Evolutionary conservation across 192 early-diverging fungal species (phyloP).

Genomic region (Mortierella alpina): DNA sequence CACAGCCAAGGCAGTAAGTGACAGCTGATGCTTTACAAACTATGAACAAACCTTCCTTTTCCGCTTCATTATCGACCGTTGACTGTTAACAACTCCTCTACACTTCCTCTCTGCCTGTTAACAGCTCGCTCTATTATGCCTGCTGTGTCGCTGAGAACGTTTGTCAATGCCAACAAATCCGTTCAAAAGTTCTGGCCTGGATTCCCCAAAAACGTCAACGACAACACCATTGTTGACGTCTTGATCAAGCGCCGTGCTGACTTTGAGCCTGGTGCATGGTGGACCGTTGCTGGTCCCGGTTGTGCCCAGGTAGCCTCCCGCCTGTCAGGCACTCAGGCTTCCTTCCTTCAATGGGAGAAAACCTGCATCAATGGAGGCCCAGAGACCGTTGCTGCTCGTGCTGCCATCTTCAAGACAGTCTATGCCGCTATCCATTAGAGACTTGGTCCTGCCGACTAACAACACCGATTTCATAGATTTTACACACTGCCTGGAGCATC

Average conservation of each 20-base stretch:
- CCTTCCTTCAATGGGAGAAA: slow-evolving; percentile 34
- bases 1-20: slow-evolving; percentile 42
- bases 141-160: slow-evolving; percentile 28
- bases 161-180: slow-evolving; percentile 42
- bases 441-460: too few species aligned
- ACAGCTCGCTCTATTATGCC: slow-evolving; percentile 49
- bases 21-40: background rate
- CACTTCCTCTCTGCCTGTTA: background rate
- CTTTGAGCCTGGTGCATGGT: slow-evolving; percentile 54
- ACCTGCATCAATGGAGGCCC: slow-evolving; percentile 37
- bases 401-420: slow-evolving; percentile 38
- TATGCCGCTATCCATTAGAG: slow-evolving; percentile 25
- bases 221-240: slow-evolving; percentile 37
- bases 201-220: slow-evolving; percentile 20
- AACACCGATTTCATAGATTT: too few species aligned
- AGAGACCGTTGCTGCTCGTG: slow-evolving; percentile 29
- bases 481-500: too few species aligned
- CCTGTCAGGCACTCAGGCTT: slow-evolving; percentile 12
- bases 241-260: slow-evolving; percentile 40
- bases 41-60: background rate
- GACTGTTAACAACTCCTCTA: background rate
- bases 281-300: slow-evolving; percentile 31
- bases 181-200: slow-evolving; percentile 46
- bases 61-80: background rate
- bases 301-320: slow-evolving; percentile 18